These are phyloP conservation scores for Leccinum rimulosum DNA, from an alignment of 768 basidiomycete species.

Conservation along the genomic window DNA sequence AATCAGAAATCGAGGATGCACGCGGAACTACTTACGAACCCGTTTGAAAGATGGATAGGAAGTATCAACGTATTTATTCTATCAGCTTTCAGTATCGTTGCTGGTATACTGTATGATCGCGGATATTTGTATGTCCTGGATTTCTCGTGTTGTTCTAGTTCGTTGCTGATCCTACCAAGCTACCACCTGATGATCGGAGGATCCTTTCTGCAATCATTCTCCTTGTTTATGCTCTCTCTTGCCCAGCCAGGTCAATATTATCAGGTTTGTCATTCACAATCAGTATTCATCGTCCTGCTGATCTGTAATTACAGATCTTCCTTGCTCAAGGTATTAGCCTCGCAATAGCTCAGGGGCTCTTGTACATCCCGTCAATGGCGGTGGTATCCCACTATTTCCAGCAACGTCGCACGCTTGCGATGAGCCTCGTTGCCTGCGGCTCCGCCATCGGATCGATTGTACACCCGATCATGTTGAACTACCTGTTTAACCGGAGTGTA, in stretches of 20 bases:
- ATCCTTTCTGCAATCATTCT: not conserved
- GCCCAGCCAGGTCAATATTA: constrained; percentile 30
- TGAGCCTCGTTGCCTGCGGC: constrained; percentile 41
- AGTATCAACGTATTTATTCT: constrained; percentile 40
- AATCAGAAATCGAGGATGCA: not conserved
- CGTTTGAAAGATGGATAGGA: constrained; percentile 2
- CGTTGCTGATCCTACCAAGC: constrained; percentile 22
- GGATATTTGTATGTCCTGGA: constrained; percentile 42
- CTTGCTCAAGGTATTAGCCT: constrained; percentile 45
- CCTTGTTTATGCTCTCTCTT: not conserved
- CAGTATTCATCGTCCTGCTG: not conserved
- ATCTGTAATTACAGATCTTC: constrained; percentile 36
- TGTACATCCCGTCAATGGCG: constrained; percentile 44
- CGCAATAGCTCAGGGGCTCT: constrained; percentile 44
- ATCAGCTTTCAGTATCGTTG: constrained; percentile 36
- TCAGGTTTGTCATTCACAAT: constrained; percentile 29
- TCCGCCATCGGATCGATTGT: constrained; percentile 24
- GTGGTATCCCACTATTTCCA: constrained; percentile 31
- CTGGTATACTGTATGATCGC: constrained; percentile 46
- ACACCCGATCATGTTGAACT: constrained; percentile 28
- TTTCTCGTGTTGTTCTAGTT: not conserved
- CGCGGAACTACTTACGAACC: not conserved
- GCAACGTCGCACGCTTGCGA: constrained; percentile 37
- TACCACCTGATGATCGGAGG: constrained; percentile 30
- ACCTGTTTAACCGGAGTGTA: constrained; percentile 6